These are phyloP conservation scores for Xanthoparmelia taractica DNA, from an alignment of 495 filamentous ascomycete species.

Conservation along the genomic window DNA sequence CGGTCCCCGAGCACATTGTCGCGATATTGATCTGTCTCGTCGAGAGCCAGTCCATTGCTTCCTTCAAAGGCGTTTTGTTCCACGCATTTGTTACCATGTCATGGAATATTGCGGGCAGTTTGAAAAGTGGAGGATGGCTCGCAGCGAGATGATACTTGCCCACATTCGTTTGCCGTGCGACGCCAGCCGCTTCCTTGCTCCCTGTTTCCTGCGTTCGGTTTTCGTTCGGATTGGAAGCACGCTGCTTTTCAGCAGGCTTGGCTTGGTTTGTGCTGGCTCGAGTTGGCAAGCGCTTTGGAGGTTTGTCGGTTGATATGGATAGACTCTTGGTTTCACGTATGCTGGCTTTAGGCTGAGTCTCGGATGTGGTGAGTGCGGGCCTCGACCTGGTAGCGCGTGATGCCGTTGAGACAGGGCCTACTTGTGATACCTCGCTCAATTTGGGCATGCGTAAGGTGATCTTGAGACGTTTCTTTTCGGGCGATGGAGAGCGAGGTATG, in stretches of 20 bases:
- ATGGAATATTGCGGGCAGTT: background rate
- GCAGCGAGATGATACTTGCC: background rate
- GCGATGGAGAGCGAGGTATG: no score
- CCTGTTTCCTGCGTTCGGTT: background rate
- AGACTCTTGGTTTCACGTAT: background rate
- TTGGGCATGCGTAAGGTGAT: no score
- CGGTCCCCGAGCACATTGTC: conserved; percentile 79
- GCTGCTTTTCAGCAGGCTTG: background rate
- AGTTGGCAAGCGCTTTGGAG: background rate
- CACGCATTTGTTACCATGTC: background rate
- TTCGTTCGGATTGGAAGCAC: background rate
- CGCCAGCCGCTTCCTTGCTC: background rate
- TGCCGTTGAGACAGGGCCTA: background rate
- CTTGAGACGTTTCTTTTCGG: no score
- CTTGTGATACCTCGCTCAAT: background rate
- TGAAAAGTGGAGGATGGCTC: background rate
- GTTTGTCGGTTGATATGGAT: background rate
- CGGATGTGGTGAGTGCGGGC: background rate
- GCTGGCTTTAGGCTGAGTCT: background rate
- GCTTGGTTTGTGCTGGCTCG: background rate
- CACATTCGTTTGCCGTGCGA: background rate
- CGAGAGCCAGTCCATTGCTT: background rate
- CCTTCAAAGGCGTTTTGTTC: background rate
- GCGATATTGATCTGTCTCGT: conserved; percentile 38
- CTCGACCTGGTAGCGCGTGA: background rate